Base-by-base conservation (phyloP, 345 rosid species). In the Gossypium rotundifolium region DNA sequence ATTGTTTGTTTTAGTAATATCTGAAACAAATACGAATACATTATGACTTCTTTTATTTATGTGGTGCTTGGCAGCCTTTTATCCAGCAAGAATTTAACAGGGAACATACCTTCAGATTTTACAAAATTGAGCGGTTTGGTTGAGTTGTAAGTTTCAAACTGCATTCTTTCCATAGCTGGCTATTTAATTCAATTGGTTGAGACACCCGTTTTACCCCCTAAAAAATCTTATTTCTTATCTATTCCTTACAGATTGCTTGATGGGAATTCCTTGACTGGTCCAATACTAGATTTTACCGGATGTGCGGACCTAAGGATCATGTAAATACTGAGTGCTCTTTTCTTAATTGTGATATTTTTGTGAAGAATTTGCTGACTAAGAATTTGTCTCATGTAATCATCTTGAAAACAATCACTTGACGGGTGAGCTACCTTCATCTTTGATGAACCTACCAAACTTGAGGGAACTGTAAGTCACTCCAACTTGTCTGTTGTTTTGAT, bases 371-470 rank as follows among this genome's bases (percentile, higher is more conserved):
- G 45, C 81, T 81, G 63, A 79, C 53, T 29, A 61, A 79, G 9
- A 67, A 55, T 44, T 83, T 74, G 66, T 79, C 45, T 83, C 33
- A 71, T 86, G 53, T 74, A 96, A 98, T 75, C 99, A 96, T 85
- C 91, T 96, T 0, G 98, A 93, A 87, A 88, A 93, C 89, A 96
- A 96, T 84, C 86, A 74, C 62, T 82, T 96, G 83, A 88, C 89
- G 4, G 98, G 98, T 76, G 87, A 81, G 73, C 86, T 96, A 81
- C 96, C 98, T 78, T 82, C 93, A 33, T 83, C 92, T 64, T 78
- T 93, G 22, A n/a, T 62, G 9, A 84, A 86, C 77, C 87, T 96
- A 67, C 88, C 94, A 65, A 93, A 85, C 82, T 84, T 96, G 89
- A 88, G 85, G 82, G 96, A 96, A 82, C 83, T 96, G 99, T 96